Percentiles rank a stretch among this genome's conserved stretches.
Conservation (phyloP, 768 basidiomycete species). For the Pleurotus djamor region DNA sequence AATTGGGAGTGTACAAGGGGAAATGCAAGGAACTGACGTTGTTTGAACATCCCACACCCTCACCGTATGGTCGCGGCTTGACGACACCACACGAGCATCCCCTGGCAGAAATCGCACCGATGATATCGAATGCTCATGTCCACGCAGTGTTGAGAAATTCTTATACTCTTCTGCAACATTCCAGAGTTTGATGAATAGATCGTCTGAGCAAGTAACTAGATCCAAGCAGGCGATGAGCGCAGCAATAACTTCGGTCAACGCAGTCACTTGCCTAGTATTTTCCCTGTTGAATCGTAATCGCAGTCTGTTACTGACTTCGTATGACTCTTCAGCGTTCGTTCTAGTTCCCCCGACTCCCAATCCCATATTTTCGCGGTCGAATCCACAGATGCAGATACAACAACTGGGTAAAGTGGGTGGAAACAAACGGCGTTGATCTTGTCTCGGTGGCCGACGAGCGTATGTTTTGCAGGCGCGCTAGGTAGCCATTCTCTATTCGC, state of each 20-base stretch:
- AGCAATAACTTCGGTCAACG: background rate
- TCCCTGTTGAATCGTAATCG: constrained; percentile 87
- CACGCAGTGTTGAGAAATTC: constrained; percentile 82
- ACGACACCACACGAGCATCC: constrained; percentile 81
- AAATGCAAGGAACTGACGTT: constrained; percentile 50
- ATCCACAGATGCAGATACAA: constrained; percentile 88
- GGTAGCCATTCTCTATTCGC: constrained; percentile 84
- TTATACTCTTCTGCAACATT: constrained; percentile 89
- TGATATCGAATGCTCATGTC: constrained; percentile 91
- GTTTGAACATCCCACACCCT: constrained; percentile 85
- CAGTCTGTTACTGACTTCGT: constrained; percentile 87
- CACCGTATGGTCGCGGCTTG: constrained; percentile 86
- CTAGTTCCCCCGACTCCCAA: constrained; percentile 94
- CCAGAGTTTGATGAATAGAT: constrained; percentile 92
- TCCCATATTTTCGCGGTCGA: constrained; percentile 94
- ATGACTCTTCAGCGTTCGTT: constrained; percentile 89
- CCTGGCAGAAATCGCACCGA: constrained; percentile 83
- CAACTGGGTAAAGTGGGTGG: constrained; percentile 79
- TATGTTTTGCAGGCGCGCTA: constrained; percentile 76
- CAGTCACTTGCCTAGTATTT: constrained; percentile 57
- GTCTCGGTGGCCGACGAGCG: constrained; percentile 72
- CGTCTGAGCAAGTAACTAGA: constrained; percentile 72
- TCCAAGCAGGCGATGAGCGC: constrained; percentile 3
- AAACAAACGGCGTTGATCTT: constrained; percentile 81
- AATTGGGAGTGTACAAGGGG: background rate